Evolutionary conservation across 2,329 filamentous ascomycete genomes (phyloP), one percentile per base, ranked within the genome.

Genomic region (Alternaria ethzedia): DNA sequence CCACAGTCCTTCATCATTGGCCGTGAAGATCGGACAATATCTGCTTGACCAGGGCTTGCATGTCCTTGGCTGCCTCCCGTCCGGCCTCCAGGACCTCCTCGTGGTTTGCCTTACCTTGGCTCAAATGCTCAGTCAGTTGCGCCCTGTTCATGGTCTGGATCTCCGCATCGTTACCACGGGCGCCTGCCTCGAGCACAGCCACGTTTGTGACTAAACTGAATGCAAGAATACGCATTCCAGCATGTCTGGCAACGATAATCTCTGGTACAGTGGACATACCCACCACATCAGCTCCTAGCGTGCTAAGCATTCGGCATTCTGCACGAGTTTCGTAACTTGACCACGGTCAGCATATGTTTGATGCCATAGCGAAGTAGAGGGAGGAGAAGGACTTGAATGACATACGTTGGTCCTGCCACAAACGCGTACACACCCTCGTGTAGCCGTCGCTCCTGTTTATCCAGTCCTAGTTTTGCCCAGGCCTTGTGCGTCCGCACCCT

Each of bases 251-350:
- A 15, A 89, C 87, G 54, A 91, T 85, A 56, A 90, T 89, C 73
- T 91, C 89, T 8, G 89, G 89, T 26, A 91, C 88, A 1, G 89
- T 91, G 30, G 87, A 90, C 89, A 91, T 91, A 13, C 89, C 89
- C 2, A 91, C 89, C n/a, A 90, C 81, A 72, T 91, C 89, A n/a
- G 88, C 88, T 7, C 89, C 88, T 7, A 90, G 78, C 51, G 81
- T 81, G 43, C 83, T 83, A 63, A 91, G 81, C 84, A 90, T 85
- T 17, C 88, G 84, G 72, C 88, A 90, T 74, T 90, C 88, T 1
- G 88, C 88, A 64, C 89, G 82, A 3, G 88, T 90, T 74, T 90
- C 89, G 73, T 90, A 90, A 52, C 85, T 87, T 57, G 54, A 10
- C 23, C 49, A 23, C 49, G n/a, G 28, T 68, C 63, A 76, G 67